Conservation (phyloP, 2,329 filamentous ascomycete genomes). For the Colletotrichum caudatum region DNA sequence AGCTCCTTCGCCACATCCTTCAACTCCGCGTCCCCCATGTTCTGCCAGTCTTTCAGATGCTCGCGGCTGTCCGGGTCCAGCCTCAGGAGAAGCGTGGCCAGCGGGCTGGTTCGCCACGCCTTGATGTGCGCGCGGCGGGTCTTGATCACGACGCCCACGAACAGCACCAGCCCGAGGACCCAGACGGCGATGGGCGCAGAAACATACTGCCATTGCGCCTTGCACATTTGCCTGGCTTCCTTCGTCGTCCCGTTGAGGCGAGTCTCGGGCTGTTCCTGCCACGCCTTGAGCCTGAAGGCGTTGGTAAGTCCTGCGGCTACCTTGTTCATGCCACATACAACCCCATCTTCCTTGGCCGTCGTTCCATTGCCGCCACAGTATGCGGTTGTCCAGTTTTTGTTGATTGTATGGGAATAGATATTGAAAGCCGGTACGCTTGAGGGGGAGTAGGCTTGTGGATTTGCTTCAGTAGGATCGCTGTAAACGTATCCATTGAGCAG, state of each 20-base stretch:
- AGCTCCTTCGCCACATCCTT: not conserved
- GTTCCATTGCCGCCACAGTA: not conserved
- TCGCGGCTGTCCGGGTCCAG: conserved; percentile 19
- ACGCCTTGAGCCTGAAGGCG: conserved; percentile 16
- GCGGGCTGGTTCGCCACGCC: conserved; percentile 31
- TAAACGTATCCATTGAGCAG: not conserved
- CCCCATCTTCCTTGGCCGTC: not conserved
- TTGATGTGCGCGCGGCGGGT: conserved; percentile 28
- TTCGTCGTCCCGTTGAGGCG: not conserved
- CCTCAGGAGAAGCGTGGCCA: conserved; percentile 33
- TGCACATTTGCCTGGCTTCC: not conserved
- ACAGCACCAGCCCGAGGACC: conserved; percentile 22
- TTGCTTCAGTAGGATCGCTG: not conserved
- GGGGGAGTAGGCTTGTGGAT: not conserved
- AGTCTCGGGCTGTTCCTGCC: not conserved
- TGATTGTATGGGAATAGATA: not conserved
- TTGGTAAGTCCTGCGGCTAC: conserved; percentile 28
- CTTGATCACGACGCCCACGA: conserved; percentile 30
- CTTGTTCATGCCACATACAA: conserved; percentile 24
- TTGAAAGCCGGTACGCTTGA: not conserved
- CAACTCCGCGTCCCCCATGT: conserved; percentile 26
- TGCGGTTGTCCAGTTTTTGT: not conserved
- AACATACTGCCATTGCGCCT: conserved; percentile 9
- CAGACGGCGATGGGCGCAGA: conserved; percentile 24
- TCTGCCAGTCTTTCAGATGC: conserved; percentile 28